A percentile compares a stretch with the other conserved stretches of the same genome.
Evolutionary conservation across 2,329 filamentous ascomycete genomes (phyloP).

Genomic region (Penicillium capsulatum): DNA sequence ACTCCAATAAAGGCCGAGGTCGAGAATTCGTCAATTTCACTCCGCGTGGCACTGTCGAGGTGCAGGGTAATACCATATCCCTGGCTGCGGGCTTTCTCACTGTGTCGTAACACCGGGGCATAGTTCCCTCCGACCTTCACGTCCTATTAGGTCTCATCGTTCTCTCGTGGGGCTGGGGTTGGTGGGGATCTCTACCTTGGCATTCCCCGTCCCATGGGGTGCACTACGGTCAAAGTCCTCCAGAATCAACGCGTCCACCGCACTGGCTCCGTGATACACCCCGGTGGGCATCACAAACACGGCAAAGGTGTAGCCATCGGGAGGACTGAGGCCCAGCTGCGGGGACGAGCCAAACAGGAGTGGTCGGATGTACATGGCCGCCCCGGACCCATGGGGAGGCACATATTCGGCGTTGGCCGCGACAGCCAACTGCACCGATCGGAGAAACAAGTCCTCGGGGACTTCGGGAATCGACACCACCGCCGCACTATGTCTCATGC

Average conservation of each 20-base stretch:
- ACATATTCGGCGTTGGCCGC: conserved; percentile 85
- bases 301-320: conserved; percentile 86
- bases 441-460: conserved; percentile 69
- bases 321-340: conserved; percentile 79
- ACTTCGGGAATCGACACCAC: conserved; percentile 80
- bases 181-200: too few relatives aligned
- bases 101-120: conserved; percentile 83
- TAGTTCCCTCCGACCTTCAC: conserved; percentile 98
- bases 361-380: conserved; percentile 88
- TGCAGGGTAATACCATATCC: conserved; percentile 95
- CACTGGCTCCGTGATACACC: conserved; percentile 85
- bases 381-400: conserved; percentile 81
- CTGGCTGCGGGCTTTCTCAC: conserved; percentile 70
- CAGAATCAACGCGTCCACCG: conserved; percentile 81
- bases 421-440: conserved; percentile 74
- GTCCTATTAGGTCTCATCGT: too few relatives aligned
- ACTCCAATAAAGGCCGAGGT: conserved; percentile 91
- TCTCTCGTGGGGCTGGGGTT: too few relatives aligned
- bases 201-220: conserved; percentile 82
- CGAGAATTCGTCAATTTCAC: conserved; percentile 91
- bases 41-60: conserved; percentile 76
- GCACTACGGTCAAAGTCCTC: conserved; percentile 92
- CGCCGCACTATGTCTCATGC: conserved; percentile 78
- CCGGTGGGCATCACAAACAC: conserved; percentile 90
- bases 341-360: conserved; percentile 82